phyloP scores from a whole-genome alignment of 169 alveolate genomes.

The Eimeria brunetti region DNA sequence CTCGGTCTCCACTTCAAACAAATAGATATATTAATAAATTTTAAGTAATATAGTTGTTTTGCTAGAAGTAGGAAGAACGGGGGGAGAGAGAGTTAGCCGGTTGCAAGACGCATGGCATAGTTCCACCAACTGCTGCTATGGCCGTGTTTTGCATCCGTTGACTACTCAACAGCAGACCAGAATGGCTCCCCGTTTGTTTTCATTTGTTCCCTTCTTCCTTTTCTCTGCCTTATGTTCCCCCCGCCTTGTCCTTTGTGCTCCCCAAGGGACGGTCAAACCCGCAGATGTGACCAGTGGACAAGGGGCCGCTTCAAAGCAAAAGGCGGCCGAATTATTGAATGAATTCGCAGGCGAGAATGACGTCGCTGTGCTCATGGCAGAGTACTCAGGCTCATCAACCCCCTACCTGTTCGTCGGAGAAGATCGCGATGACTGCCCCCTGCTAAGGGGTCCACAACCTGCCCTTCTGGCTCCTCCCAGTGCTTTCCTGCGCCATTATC shows the following conservation, averaged over 20 bases:
- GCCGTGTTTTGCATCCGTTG: not conserved
- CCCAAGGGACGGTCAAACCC: not conserved
- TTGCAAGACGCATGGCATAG: not conserved
- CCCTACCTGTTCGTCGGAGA: slow-evolving; percentile 18
- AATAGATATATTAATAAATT: not conserved
- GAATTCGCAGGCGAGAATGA: slow-evolving; percentile 49
- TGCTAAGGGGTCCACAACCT: not conserved
- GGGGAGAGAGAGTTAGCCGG: not conserved
- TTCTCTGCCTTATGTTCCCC: not conserved
- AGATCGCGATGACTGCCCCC: slow-evolving; percentile 18
- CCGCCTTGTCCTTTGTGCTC: not conserved
- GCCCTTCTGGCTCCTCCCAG: not conserved
- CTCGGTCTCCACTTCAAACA: not conserved
- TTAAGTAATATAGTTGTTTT: not conserved
- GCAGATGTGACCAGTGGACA: slow-evolving; percentile 19
- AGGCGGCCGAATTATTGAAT: slow-evolving; percentile 31
- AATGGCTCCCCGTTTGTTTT: not conserved
- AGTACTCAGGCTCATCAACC: not conserved
- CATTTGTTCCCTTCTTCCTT: not conserved
- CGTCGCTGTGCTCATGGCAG: slow-evolving; percentile 37
- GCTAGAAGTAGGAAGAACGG: not conserved
- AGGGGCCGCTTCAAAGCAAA: not conserved
- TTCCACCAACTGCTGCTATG: not conserved
- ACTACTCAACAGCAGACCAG: not conserved
- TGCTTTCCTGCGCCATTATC: not conserved